Evolutionary conservation across 1,284 basidiomycete species (phyloP).

Genomic region (Ustilago curta): DNA sequence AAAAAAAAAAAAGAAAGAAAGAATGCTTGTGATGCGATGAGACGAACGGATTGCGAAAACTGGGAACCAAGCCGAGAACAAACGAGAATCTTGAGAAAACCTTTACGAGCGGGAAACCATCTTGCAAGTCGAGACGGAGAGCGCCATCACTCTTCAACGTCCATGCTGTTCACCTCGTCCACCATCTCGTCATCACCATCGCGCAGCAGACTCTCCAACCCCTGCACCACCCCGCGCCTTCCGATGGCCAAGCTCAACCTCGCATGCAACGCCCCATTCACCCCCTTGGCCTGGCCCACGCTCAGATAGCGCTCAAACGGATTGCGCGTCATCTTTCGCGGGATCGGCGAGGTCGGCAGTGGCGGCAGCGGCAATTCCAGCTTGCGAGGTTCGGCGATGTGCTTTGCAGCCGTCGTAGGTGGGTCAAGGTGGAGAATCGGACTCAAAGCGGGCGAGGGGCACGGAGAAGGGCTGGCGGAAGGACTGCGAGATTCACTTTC

Average conservation of each 20-base stretch:
- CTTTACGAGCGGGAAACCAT: not conserved
- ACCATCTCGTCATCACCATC: slow-evolving; percentile 17
- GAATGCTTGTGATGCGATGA: no score
- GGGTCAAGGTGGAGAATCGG: slow-evolving; percentile 1
- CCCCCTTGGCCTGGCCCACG: not conserved
- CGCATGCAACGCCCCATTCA: slow-evolving; percentile 11
- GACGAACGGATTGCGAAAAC: slow-evolving; percentile 3
- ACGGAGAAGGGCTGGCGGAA: slow-evolving; percentile 37
- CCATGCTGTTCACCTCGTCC: not conserved
- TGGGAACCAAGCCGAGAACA: no score
- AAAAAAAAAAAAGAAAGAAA: no score
- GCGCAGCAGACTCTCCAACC: slow-evolving; percentile 6
- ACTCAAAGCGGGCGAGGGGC: slow-evolving; percentile 24
- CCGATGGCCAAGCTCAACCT: slow-evolving; percentile 17
- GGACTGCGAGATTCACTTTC: slow-evolving; percentile 40
- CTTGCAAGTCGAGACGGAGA: not conserved
- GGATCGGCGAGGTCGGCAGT: slow-evolving; percentile 45
- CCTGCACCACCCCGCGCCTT: not conserved
- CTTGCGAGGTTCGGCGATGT: slow-evolving; percentile 13
- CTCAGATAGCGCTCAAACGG: slow-evolving; percentile 45
- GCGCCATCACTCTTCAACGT: not conserved
- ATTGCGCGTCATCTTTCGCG: slow-evolving; percentile 49
- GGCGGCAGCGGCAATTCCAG: slow-evolving; percentile 23
- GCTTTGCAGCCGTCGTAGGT: not conserved
- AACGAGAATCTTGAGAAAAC: not conserved